Percentiles rank a stretch among this genome's conserved stretches.
These are phyloP conservation scores for Poteriospumella lacustris DNA, from an alignment of 108 stramenopile species.

Conservation along the genomic window DNA sequence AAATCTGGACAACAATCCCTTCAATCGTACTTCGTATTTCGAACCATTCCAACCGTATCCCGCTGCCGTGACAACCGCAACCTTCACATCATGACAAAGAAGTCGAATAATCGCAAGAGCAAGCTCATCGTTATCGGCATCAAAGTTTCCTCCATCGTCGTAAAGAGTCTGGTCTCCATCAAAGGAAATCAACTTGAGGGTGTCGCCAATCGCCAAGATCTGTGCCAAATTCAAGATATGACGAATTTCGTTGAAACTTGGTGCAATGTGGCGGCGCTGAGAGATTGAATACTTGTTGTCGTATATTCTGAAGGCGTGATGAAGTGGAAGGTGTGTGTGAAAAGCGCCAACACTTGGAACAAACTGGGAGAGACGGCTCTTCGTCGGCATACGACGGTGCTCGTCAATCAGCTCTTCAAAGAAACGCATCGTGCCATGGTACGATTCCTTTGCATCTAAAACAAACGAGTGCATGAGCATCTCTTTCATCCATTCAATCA, in stretches of 20 bases:
- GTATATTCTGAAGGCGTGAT: slow-evolving; percentile 69
- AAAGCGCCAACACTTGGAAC: slow-evolving; percentile 80
- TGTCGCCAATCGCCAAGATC: slow-evolving; percentile 73
- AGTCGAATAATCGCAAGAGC: slow-evolving; percentile 32
- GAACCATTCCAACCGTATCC: slow-evolving; percentile 79
- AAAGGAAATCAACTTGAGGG: slow-evolving; percentile 74
- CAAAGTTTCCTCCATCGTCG: slow-evolving; percentile 80
- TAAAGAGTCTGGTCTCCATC: slow-evolving; percentile 90
- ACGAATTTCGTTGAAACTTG: slow-evolving; percentile 83
- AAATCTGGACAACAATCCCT: slow-evolving; percentile 72
- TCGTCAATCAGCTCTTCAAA: slow-evolving; percentile 83
- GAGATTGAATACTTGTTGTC: slow-evolving; percentile 74
- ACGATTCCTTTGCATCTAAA: slow-evolving; percentile 71
- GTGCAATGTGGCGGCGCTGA: slow-evolving; percentile 68
- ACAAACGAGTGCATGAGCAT: slow-evolving; percentile 85
- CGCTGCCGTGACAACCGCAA: slow-evolving; percentile 85
- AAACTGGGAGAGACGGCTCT: slow-evolving; percentile 59
- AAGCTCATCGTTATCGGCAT: slow-evolving; percentile 56
- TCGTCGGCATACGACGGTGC: slow-evolving; percentile 48
- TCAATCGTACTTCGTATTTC: slow-evolving; percentile 75
- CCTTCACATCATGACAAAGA: slow-evolving; percentile 68
- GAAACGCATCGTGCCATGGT: slow-evolving; percentile 72
- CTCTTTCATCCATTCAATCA: slow-evolving; percentile 85
- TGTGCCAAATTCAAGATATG: slow-evolving; percentile 83
- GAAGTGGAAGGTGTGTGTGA: slow-evolving; percentile 71